Evolutionary conservation across 139 green algal species (phyloP).

Genomic region (Asterochloris sp.): DNA sequence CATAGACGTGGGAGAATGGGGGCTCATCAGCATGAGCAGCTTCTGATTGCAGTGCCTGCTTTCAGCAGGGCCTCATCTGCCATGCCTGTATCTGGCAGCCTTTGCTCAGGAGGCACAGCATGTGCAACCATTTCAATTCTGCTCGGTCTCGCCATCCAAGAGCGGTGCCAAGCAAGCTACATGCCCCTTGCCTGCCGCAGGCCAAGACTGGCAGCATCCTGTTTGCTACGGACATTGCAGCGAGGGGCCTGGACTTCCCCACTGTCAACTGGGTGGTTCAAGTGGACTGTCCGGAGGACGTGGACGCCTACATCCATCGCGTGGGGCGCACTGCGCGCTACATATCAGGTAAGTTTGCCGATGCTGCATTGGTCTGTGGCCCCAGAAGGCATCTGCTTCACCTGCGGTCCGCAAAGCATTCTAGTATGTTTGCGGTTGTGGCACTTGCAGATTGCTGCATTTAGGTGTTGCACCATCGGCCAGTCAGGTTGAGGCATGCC

Average conservation of each 20-base stretch:
- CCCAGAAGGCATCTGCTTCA: too few relatives aligned
- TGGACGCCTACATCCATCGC: conserved; percentile 92
- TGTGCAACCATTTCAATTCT: not conserved
- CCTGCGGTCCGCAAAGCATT: too few relatives aligned
- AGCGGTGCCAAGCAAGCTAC: too few relatives aligned
- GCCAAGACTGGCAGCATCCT: conserved; percentile 69
- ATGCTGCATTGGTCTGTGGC: too few relatives aligned
- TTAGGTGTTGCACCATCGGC: too few relatives aligned
- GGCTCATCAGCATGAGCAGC: too few relatives aligned
- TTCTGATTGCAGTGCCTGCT: too few relatives aligned
- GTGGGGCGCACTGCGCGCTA: conserved; percentile 83
- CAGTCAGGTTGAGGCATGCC: not conserved
- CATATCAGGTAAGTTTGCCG: conserved; percentile 22
- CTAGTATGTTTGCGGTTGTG: too few relatives aligned
- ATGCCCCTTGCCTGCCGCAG: conserved; percentile 1
- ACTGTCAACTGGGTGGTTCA: conserved; percentile 93
- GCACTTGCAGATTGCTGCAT: too few relatives aligned
- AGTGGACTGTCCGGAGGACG: conserved; percentile 93
- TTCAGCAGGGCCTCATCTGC: not conserved
- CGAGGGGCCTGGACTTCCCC: conserved; percentile 88
- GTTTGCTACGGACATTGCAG: conserved; percentile 93
- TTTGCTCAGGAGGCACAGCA: not conserved
- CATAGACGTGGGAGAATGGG: too few relatives aligned
- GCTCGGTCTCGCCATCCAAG: not conserved
- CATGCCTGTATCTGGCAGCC: not conserved